Conservation (phyloP, 176 grass and related monocot species). For the Oryza brachyantha region DNA sequence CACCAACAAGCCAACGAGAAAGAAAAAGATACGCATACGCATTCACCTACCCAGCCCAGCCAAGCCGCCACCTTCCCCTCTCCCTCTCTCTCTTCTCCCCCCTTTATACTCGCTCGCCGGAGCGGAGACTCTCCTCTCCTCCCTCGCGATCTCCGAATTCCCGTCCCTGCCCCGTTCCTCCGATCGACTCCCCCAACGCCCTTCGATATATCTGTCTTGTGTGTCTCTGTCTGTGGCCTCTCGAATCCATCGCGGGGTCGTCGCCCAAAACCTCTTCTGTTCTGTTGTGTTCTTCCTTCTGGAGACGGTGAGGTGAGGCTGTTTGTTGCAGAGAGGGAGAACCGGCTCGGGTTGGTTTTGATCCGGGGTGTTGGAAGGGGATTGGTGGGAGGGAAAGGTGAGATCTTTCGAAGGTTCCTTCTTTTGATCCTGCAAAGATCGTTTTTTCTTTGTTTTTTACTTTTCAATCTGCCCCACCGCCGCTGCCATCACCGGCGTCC, state of each 20-base stretch:
- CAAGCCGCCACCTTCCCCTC: conserved; percentile 38
- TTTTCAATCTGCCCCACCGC: background rate
- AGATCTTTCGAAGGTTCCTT: conserved; percentile 27
- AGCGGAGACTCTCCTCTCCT: background rate
- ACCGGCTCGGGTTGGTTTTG: background rate
- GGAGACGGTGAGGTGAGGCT: background rate
- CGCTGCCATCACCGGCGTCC: too few species aligned
- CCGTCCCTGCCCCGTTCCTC: conserved; percentile 32
- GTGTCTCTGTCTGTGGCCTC: background rate
- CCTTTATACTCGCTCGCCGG: conserved; percentile 17
- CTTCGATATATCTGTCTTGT: background rate
- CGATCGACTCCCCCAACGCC: conserved; percentile 8
- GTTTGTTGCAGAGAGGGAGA: background rate
- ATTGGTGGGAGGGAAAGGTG: conserved; percentile 34
- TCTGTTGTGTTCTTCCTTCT: background rate
- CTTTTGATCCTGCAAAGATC: conserved; percentile 10
- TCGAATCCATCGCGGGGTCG: conserved; percentile 5
- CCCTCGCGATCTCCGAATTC: conserved; percentile 43
- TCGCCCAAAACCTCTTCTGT: background rate
- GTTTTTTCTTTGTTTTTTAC: too few species aligned
- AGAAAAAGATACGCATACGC: background rate
- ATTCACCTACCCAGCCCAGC: background rate
- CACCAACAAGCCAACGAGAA: background rate
- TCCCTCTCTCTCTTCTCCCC: background rate
- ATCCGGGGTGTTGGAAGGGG: background rate